phyloP scores from a whole-genome alignment of 2,329 filamentous ascomycete genomes.

The Exophiala spinifera region DNA sequence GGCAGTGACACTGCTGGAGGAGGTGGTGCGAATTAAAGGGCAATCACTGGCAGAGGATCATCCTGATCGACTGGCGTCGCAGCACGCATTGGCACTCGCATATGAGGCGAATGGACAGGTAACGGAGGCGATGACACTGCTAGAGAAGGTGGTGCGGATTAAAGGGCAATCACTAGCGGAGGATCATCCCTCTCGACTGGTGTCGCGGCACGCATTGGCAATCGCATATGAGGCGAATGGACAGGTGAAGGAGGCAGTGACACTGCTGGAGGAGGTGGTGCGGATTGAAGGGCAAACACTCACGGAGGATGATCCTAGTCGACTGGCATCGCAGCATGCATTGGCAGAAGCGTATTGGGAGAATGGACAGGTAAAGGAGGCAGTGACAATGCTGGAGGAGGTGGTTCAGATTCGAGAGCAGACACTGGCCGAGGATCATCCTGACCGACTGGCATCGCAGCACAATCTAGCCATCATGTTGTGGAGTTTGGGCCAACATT shows the following conservation, averaged over 20 bases:
- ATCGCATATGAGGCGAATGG: constrained; percentile 3
- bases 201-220: constrained; percentile 13
- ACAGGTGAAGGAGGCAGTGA: constrained; percentile 9
- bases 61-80: constrained; percentile 22
- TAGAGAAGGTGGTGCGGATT: constrained; percentile 17
- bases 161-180: constrained; percentile 28
- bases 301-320: too few relatives aligned
- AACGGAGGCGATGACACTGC: constrained; percentile 18
- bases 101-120: constrained; percentile 26
- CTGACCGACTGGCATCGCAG: too few relatives aligned
- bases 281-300: too few relatives aligned
- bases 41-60: constrained; percentile 27
- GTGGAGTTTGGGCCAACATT: too few relatives aligned
- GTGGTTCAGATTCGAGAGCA: too few relatives aligned
- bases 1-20: constrained; percentile 22
- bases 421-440: too few relatives aligned
- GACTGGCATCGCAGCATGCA: too few relatives aligned
- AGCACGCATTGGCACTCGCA: constrained; percentile 15
- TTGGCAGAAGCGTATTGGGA: too few relatives aligned
- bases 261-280: too few relatives aligned
- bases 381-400: too few relatives aligned
- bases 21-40: constrained; percentile 26
- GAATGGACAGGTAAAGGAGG: too few relatives aligned
- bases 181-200: constrained; percentile 28
- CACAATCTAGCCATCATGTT: too few relatives aligned